Conservation (phyloP, 805 yeast species). For the Kluyveromyces starmeri region DNA sequence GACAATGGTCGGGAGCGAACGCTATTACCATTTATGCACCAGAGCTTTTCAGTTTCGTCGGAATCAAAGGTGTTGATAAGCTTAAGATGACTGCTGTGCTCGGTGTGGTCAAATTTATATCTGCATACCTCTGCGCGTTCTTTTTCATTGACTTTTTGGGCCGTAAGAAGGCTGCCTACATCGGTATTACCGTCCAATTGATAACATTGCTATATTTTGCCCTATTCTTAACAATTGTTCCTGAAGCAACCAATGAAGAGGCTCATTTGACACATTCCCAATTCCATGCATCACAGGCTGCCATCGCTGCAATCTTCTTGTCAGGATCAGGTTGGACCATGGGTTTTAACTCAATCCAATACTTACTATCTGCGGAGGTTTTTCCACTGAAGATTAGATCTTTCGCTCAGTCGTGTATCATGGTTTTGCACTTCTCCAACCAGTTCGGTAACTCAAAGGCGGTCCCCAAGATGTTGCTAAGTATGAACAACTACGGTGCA, state of each 20-base stretch:
- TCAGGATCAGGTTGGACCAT: constrained; percentile 32
- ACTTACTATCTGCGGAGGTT: constrained; percentile 36
- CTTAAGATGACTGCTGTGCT: constrained; percentile 24
- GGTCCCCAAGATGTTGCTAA: constrained; percentile 37
- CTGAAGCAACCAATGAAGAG: constrained; percentile 16
- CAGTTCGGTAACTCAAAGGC: constrained; percentile 41
- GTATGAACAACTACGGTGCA: constrained; percentile 35
- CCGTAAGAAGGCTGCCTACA: constrained; percentile 35
- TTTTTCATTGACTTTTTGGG: constrained; percentile 40
- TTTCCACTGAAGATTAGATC: constrained; percentile 37
- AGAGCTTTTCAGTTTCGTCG: constrained; percentile 22
- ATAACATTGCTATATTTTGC: constrained; percentile 42
- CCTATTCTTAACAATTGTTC: constrained; percentile 35
- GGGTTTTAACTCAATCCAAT: constrained; percentile 19
- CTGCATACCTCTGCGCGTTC: constrained; percentile 37
- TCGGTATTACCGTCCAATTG: constrained; percentile 33
- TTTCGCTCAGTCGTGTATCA: constrained; percentile 30
- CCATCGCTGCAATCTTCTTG: constrained; percentile 37
- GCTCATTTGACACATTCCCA: constrained; percentile 13
- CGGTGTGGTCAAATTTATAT: constrained; percentile 41
- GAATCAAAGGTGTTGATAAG: constrained; percentile 32
- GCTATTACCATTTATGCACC: constrained; percentile 1
- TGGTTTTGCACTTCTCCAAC: constrained; percentile 11
- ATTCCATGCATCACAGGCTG: constrained; percentile 34
- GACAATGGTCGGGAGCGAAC: constrained; percentile 1